phyloP scores from a whole-genome alignment of 257 asterid genomes.

The Solanum lycopersicoides region DNA sequence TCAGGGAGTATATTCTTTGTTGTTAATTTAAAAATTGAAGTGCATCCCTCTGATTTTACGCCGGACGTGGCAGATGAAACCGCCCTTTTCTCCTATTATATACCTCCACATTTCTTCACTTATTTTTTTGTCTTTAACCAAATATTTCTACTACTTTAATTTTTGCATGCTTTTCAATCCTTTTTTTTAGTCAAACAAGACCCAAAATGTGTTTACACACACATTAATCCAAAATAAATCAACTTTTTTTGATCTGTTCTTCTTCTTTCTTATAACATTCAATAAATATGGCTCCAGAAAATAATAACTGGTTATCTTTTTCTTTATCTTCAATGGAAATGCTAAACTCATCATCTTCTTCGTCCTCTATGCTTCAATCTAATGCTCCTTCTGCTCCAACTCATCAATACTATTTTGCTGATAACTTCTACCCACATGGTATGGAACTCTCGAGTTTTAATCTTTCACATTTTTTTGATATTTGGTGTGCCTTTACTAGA shows the following conservation, averaged over 20 bases:
- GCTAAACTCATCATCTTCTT: conserved; percentile 32
- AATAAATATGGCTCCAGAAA: conserved; percentile 58
- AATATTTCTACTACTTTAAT: neutral
- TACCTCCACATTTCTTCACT: neutral
- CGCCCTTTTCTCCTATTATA: neutral
- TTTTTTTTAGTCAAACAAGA: neutral
- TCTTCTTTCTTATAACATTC: neutral
- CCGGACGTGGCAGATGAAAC: conserved; percentile 1
- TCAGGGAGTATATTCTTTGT: neutral
- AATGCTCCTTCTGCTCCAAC: conserved; percentile 8
- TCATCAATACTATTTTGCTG: conserved; percentile 54
- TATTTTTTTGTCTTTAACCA: neutral
- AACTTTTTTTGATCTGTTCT: neutral
- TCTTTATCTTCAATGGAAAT: conserved; percentile 76
- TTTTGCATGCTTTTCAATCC: neutral
- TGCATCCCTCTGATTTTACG: neutral
- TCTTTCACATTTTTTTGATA: neutral
- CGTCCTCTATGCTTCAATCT: neutral
- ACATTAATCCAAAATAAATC: neutral
- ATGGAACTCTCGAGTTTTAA: neutral
- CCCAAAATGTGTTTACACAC: neutral
- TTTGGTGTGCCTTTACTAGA: neutral
- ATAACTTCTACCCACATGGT: conserved; percentile 62
- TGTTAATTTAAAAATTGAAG: neutral
- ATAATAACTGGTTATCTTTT: conserved; percentile 70